A percentile compares a stretch with the other conserved stretches of the same genome.
Evolutionary conservation across 768 basidiomycete species (phyloP).

Genomic region (Suillus americanus): DNA sequence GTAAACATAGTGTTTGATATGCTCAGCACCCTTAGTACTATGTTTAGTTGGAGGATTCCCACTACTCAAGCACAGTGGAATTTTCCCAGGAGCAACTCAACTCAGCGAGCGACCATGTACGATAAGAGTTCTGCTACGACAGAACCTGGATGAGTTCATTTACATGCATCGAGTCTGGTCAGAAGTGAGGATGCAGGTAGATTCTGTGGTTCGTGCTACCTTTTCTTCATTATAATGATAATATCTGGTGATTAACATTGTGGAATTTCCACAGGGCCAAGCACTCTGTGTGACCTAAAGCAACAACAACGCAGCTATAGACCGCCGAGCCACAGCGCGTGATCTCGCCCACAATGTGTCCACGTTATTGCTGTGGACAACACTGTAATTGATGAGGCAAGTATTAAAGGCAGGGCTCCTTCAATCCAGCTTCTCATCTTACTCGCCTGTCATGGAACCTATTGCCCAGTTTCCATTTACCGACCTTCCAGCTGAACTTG

Average conservation of each 20-base stretch:
- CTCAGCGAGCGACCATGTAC: neutral
- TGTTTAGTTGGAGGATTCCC: neutral
- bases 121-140: neutral
- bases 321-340: neutral
- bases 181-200: neutral
- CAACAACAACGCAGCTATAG: neutral
- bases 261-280: neutral
- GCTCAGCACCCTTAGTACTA: neutral
- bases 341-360: conserved; percentile 9
- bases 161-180: neutral
- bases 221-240: neutral
- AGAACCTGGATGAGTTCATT: neutral
- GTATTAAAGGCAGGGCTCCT: neutral
- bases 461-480: conserved; percentile 18
- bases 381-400: neutral
- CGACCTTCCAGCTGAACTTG: conserved; percentile 36
- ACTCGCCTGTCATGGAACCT: neutral
- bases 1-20: neutral
- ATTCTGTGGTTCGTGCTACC: neutral
- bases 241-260: neutral
- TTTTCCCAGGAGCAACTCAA: neutral
- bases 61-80: neutral
- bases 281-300: neutral
- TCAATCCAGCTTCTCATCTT: neutral
- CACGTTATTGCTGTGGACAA: neutral